Evolutionary conservation across 192 early-diverging fungal genomes (phyloP), one percentile per base, ranked within the genome.

Genomic region (Glomus cerebriforme): DNA sequence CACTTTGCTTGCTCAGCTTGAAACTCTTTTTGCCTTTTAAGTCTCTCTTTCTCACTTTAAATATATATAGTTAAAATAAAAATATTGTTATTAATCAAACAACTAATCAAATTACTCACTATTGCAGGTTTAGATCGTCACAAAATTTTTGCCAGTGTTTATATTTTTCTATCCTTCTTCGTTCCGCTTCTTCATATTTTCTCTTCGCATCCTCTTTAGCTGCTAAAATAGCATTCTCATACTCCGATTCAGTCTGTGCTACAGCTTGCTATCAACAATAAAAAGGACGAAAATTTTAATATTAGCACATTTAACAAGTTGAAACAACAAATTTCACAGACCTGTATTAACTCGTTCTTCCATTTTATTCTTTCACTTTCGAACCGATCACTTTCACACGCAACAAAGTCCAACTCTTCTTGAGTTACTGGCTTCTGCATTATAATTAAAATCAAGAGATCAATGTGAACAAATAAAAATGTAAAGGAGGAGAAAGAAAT

Each of bases 11-110:
- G 66, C 10, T 39, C 34, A 22, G 19, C 29, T 68, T 68, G 32
- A 37, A 68, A 68, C 0, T 37, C 19, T 43, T 35, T 12, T 24
- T 22, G 19, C 7, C 34, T 68, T 39, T 39, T 37, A 39, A n/a
- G 31, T 8, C n/a, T 68, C 35, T 68, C 66, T 68, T 15, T 68
- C 17, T 68, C 66, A 37, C 66, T 68, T 8, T n/a, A 37, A n/a
- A 34, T n/a, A 10, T 35, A 22, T 39, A 37, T 6, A 35, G 2
- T 68, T 68, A 35, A 67, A 19, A 29, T 13, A 64, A 31, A 12
- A 27, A 64, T 29, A 22, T 7, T 54, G 7, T 22, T 22, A 54
- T 64, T 31, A 64, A 29, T 2, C 3, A 29, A 7, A 62, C 3
- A 27, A 64, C 8, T 29, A 0, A 31, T 22, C 6, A 9, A 3